A percentile compares a stretch with the other conserved stretches of the same genome.
Evolutionary conservation across 2,329 filamentous ascomycete species (phyloP).

Genomic region (Blumeria hordei): DNA sequence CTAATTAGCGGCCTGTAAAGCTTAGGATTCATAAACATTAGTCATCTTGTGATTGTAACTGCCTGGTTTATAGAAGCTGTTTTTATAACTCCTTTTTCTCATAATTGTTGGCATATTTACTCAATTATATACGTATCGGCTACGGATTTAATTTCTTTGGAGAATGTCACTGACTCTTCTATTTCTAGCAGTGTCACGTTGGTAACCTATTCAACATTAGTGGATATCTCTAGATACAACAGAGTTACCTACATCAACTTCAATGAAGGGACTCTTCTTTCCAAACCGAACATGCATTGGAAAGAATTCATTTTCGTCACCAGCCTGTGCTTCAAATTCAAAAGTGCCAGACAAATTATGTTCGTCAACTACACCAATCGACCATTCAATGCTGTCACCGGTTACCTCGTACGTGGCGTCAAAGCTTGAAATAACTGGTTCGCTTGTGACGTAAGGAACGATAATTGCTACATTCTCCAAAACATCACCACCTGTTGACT

Average conservation of each 20-base stretch:
- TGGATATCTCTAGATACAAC: neutral
- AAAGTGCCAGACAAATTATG: conserved; percentile 69
- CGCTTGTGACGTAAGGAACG: conserved; percentile 65
- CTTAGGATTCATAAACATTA: no score
- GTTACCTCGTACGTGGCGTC: conserved; percentile 87
- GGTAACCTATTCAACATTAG: conserved; percentile 25
- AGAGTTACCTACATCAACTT: conserved; percentile 58
- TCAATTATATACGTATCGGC: conserved; percentile 58
- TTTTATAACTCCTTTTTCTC: no score
- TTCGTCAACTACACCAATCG: conserved; percentile 63
- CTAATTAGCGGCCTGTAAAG: no score
- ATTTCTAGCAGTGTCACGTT: conserved; percentile 49
- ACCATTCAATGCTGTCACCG: conserved; percentile 85
- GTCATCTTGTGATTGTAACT: no score
- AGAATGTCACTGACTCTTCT: conserved; percentile 58
- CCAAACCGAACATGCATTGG: conserved; percentile 83
- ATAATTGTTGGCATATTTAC: conserved; percentile 15
- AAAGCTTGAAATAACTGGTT: conserved; percentile 77
- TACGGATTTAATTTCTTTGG: conserved; percentile 55
- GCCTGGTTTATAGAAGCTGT: no score
- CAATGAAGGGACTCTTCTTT: conserved; percentile 66
- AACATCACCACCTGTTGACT: conserved; percentile 56
- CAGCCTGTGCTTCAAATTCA: conserved; percentile 78
- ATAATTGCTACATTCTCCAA: conserved; percentile 68
- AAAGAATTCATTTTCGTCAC: conserved; percentile 88